Conservation (phyloP, 495 filamentous ascomycete species). For the Cenococcum geophilum region DNA sequence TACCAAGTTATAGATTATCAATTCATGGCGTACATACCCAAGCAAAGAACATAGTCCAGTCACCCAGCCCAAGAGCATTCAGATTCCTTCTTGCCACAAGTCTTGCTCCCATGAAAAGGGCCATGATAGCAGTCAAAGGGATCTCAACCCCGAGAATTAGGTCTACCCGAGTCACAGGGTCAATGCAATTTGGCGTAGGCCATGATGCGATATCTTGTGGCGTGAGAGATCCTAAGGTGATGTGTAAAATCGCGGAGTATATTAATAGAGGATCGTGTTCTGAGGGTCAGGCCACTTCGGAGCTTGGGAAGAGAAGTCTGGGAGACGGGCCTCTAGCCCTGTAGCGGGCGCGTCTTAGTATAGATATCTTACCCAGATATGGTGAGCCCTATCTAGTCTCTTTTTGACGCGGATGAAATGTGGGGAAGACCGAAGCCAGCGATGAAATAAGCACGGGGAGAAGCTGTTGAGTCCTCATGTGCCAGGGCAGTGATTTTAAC, state of each 20-base stretch:
- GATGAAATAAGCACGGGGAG: neutral
- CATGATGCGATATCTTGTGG: conserved; percentile 1
- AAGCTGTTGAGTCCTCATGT: too few relatives aligned
- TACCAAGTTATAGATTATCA: too few relatives aligned
- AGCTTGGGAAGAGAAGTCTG: neutral
- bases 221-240: neutral
- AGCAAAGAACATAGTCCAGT: conserved; percentile 1
- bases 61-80: neutral
- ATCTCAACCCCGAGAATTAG: conserved; percentile 2
- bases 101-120: neutral
- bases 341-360: neutral
- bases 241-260: neutral
- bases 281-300: neutral
- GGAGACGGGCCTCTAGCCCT: too few relatives aligned
- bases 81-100: neutral
- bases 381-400: neutral
- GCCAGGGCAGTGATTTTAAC: too few relatives aligned
- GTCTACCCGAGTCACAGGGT: conserved; percentile 2
- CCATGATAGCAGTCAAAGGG: conserved; percentile 1
- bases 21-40: neutral
- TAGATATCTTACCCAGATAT: neutral
- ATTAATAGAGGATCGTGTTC: neutral
- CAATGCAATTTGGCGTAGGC: conserved; percentile 5
- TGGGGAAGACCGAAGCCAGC: neutral
- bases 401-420: neutral